Evolutionary conservation across 2,329 filamentous ascomycete species (phyloP), one percentile per base, ranked within the genome.

Genomic region (Stylonectria norvegica): DNA sequence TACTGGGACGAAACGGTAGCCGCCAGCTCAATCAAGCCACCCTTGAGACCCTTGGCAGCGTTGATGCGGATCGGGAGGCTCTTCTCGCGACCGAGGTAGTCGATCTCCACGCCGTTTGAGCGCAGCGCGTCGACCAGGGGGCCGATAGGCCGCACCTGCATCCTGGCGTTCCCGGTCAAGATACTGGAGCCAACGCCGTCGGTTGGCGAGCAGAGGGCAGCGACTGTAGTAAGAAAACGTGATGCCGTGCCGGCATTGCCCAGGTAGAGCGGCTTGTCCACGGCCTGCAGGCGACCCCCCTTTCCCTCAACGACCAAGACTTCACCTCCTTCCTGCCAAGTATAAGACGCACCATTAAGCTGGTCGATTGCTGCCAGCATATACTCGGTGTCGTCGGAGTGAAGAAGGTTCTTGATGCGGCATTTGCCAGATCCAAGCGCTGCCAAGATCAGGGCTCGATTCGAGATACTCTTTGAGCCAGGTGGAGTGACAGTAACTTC

Each of bases 1-100:
- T 97, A 98, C 67, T 98, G 93, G n/a, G 93, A 97, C 7, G 93
- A 98, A 12, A 97, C 86, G 29, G 93, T 97, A 1, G 93, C 93
- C 9, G 90, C 89, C 41, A 98, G 76, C 61, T 95, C 86, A 55
- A 98, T 96, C 19, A 85, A 75, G 25, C 93, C 93, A 40, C 90
- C 91, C 33, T 81, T 79, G 52, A 96, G 85, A 4, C 90, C 91
- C 34, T 83, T 84, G 17, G 86, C 85, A 32, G 93, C 89, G 47
- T 84, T 78, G 36, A 98, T 85, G 43, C 83, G 80, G 10, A 98
- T 69, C 0, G 93, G 93, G 29, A 98, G 72, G 61, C 90, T 94
- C 49, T 86, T 81, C 49, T 89, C 78, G 50, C 83, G 84, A 57
- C 90, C 90, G 29, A 95, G 68, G 60, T 95, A 98, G 45, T 89